Percentiles rank a stretch among this genome's conserved stretches.
These are phyloP conservation scores for Tirmania nivea DNA, from an alignment of 495 filamentous ascomycete genomes.

Conservation along the genomic window DNA sequence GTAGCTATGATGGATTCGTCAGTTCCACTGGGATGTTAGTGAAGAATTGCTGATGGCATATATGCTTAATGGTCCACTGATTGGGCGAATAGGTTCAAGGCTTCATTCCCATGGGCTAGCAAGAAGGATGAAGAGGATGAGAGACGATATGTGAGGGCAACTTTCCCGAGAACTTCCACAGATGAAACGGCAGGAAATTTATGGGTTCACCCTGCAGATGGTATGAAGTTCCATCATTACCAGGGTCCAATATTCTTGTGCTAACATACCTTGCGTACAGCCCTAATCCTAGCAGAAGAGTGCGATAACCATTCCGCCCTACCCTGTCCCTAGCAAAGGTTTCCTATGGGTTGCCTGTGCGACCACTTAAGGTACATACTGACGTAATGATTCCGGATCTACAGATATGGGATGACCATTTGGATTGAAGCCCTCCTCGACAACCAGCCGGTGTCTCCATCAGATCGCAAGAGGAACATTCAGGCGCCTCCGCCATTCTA, in stretches of 20 bases:
- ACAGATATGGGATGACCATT: constrained; percentile 42
- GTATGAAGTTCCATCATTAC: constrained; percentile 25
- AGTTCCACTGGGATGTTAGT: constrained; percentile 79
- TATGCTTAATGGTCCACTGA: background rate
- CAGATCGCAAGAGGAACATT: constrained; percentile 20
- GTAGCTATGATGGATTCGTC: constrained; percentile 81
- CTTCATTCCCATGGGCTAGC: constrained; percentile 84
- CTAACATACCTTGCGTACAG: constrained; percentile 24
- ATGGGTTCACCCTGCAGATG: constrained; percentile 71
- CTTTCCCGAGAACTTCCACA: constrained; percentile 48
- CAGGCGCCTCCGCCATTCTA: constrained; percentile 24
- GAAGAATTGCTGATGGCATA: constrained; percentile 4
- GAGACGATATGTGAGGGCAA: constrained; percentile 60
- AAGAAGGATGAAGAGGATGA: constrained; percentile 65
- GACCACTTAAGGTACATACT: constrained; percentile 5
- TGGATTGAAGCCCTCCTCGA: constrained; percentile 87
- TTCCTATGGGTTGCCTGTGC: background rate
- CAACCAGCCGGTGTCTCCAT: constrained; percentile 36
- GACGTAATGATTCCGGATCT: constrained; percentile 2
- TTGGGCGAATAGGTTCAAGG: constrained; percentile 44
- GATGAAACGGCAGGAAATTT: constrained; percentile 94
- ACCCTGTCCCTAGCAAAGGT: too few species aligned
- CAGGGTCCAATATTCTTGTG: background rate
- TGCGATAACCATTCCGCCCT: constrained; percentile 20
- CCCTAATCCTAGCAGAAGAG: constrained; percentile 65